A percentile compares a stretch with the other conserved stretches of the same genome.
Conservation (phyloP, 1,284 basidiomycete genomes). For the Schizophyllum commune region DNA sequence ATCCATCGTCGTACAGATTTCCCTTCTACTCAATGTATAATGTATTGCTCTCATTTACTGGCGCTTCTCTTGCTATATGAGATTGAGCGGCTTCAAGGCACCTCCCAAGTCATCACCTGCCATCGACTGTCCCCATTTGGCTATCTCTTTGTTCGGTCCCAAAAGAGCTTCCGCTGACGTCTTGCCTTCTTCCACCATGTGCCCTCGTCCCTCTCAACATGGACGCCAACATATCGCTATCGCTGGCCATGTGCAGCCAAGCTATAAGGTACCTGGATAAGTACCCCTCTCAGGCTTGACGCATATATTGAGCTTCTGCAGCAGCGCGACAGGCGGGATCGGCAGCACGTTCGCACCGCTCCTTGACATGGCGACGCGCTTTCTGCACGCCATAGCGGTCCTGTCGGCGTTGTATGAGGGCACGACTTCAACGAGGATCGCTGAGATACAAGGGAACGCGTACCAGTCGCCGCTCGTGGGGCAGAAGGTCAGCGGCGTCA, state of each 20-base stretch:
- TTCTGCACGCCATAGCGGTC: neutral
- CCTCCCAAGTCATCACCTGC: too few species aligned
- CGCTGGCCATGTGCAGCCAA: neutral
- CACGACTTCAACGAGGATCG: constrained; percentile 25
- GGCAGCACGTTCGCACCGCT: neutral
- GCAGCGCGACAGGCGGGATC: neutral
- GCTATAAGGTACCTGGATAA: neutral
- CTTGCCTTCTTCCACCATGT: neutral
- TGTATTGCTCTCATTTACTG: too few species aligned
- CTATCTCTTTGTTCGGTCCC: neutral
- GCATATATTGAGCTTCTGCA: constrained; percentile 7
- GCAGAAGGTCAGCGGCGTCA: constrained; percentile 39
- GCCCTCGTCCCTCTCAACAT: neutral
- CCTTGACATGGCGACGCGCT: neutral
- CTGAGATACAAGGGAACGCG: constrained; percentile 46
- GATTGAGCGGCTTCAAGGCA: too few species aligned
- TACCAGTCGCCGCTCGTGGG: constrained; percentile 44
- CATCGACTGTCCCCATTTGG: neutral
- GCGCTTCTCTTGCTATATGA: too few species aligned
- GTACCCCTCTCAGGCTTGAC: constrained; percentile 12
- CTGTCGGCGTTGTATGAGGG: neutral
- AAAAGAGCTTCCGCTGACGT: neutral
- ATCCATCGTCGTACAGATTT: too few species aligned
- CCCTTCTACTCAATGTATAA: too few species aligned
- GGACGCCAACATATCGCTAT: neutral